These are phyloP conservation scores for Lachancea sp. DNA, from an alignment of 805 yeast species.

Conservation along the genomic window DNA sequence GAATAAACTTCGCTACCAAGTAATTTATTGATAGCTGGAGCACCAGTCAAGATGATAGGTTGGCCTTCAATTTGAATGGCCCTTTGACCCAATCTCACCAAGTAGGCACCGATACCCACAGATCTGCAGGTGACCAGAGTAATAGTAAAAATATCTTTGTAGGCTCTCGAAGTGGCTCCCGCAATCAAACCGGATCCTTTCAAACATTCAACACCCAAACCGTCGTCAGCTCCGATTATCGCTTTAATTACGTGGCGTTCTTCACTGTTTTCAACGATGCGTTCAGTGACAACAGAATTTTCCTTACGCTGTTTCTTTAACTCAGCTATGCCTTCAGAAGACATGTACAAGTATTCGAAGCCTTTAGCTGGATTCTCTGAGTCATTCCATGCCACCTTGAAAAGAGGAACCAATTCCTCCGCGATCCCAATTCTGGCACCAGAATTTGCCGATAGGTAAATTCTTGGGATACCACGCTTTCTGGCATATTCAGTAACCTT, in stretches of 20 bases:
- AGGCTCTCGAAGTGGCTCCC: conserved; percentile 96
- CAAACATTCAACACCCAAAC: conserved; percentile 97
- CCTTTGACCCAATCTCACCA: conserved; percentile 97
- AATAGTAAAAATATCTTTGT: conserved; percentile 93
- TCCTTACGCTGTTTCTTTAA: conserved; percentile 55
- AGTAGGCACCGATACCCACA: conserved; percentile 99
- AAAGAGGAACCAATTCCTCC: conserved; percentile 85
- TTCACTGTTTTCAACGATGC: conserved; percentile 77
- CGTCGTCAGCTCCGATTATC: conserved; percentile 90
- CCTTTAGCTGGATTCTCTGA: conserved; percentile 73
- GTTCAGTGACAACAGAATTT: conserved; percentile 64
- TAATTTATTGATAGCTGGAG: conserved; percentile 95
- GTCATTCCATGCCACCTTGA: conserved; percentile 90
- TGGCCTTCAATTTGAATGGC: conserved; percentile 98
- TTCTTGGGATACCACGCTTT: conserved; percentile 86
- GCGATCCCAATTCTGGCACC: conserved; percentile 99
- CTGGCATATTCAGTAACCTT: conserved; percentile 90
- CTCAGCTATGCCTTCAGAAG: conserved; percentile 54
- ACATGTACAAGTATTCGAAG: conserved; percentile 79
- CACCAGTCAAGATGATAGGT: conserved; percentile 97
- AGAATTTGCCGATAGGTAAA: conserved; percentile 94
- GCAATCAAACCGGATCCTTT: conserved; percentile 98
- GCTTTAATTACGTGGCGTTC: conserved; percentile 75
- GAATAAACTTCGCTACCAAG: conserved; percentile 96
- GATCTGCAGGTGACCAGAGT: conserved; percentile 99